Evolutionary conservation across 345 rosid genomes (phyloP).

Genomic region (Heritiera littoralis): DNA sequence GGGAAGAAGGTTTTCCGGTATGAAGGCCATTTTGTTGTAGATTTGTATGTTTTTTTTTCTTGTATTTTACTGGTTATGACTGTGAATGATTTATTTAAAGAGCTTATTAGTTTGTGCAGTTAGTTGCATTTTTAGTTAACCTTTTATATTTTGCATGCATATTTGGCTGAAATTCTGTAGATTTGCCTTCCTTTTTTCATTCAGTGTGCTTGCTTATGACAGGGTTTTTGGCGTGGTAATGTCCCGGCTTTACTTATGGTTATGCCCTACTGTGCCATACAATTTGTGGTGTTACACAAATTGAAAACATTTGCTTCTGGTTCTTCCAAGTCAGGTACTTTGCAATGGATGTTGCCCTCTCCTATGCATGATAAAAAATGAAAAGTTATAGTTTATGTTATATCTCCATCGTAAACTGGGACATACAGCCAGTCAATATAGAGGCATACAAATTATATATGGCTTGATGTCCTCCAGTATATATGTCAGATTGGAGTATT

Average conservation of each 20-base stretch:
- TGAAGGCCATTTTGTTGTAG: conserved; percentile 22
- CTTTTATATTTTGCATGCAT: background rate
- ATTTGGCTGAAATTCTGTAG: background rate
- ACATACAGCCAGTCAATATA: background rate
- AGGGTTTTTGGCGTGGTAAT: conserved; percentile 99
- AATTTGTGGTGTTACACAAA: conserved; percentile 81
- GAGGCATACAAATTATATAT: background rate
- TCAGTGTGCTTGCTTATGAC: conserved; percentile 32
- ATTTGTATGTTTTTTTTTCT: background rate
- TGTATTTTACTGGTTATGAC: conserved; percentile 1
- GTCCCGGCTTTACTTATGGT: conserved; percentile 98
- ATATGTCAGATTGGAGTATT: background rate
- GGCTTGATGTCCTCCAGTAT: background rate
- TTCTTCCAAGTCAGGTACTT: conserved; percentile 80
- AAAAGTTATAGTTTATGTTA: background rate
- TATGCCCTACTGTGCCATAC: conserved; percentile 94
- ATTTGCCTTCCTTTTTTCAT: background rate
- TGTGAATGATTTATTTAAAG: background rate
- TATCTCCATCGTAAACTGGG: background rate
- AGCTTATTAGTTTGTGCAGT: conserved; percentile 6
- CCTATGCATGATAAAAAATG: background rate
- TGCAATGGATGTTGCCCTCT: background rate
- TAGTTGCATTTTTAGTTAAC: background rate
- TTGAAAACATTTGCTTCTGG: conserved; percentile 80
- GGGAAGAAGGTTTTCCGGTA: conserved; percentile 94